Evolutionary conservation across 2,329 filamentous ascomycete species (phyloP).

Genomic region (Fusarium marasasianum): DNA sequence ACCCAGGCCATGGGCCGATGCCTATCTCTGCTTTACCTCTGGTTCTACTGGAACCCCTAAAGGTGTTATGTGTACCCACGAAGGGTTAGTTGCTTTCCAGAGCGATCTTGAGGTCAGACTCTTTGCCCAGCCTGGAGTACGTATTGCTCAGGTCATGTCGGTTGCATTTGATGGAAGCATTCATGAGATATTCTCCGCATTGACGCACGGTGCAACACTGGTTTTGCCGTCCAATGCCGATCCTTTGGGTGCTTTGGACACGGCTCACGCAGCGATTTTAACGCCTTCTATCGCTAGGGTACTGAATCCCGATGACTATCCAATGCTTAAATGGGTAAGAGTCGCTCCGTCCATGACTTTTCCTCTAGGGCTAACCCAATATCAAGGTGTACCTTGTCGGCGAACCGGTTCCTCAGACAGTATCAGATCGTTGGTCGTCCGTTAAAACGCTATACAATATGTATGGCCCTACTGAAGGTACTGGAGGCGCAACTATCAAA

Average conservation of each 20-base stretch:
- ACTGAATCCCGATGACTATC: not conserved
- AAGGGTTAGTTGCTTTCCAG: not conserved
- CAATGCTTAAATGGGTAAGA: not conserved
- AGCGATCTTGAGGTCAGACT: not conserved
- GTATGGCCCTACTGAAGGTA: not conserved
- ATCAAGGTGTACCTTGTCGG: not conserved
- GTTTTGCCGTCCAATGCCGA: not conserved
- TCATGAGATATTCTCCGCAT: not conserved
- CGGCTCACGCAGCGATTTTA: not conserved
- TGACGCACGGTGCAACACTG: not conserved
- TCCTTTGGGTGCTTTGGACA: not conserved
- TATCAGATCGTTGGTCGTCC: not conserved
- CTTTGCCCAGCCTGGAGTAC: not conserved
- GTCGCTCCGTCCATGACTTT: rapidly evolving
- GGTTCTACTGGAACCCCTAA: not conserved
- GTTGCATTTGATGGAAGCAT: not conserved
- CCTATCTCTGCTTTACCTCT: not conserved
- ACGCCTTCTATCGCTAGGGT: not conserved
- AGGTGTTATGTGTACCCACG: not conserved
- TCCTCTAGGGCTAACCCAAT: not conserved
- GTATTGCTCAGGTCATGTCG: not conserved
- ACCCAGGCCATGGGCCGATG: not conserved
- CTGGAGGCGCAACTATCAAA: not conserved
- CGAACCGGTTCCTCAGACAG: not conserved
- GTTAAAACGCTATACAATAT: not conserved